Conservation (phyloP, 495 filamentous ascomycete genomes). For the Neurospora sp. region DNA sequence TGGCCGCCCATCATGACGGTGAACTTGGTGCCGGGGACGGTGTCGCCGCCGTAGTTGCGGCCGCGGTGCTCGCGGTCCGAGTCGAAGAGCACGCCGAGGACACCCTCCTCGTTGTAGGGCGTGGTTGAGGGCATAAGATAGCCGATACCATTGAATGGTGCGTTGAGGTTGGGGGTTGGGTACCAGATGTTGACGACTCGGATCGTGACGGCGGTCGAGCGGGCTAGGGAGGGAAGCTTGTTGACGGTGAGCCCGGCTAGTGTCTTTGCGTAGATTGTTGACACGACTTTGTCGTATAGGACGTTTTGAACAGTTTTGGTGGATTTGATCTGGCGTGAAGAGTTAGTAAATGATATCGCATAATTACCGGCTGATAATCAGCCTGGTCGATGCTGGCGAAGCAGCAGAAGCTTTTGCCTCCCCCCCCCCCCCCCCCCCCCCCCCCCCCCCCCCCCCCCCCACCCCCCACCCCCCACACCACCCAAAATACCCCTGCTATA, state of each 20-base stretch:
- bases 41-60: constrained; percentile 33
- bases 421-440: too few relatives aligned
- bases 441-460: too few relatives aligned
- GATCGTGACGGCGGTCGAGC: constrained; percentile 63
- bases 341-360: background rate
- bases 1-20: constrained; percentile 95
- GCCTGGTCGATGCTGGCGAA: background rate
- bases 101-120: constrained; percentile 55
- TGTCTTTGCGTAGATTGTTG: constrained; percentile 50
- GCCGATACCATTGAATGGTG: constrained; percentile 62
- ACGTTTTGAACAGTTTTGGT: constrained; percentile 2
- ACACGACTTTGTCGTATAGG: constrained; percentile 56
- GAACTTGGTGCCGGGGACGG: constrained; percentile 65
- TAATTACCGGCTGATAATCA: background rate
- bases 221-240: constrained; percentile 38
- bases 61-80: constrained; percentile 44
- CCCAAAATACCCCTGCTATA: too few relatives aligned
- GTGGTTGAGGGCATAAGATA: constrained; percentile 75
- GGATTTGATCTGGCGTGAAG: constrained; percentile 20
- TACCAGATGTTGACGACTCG: constrained; percentile 92
- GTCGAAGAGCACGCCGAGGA: constrained; percentile 88
- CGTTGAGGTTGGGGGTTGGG: constrained; percentile 49
- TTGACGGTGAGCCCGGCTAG: constrained; percentile 36
- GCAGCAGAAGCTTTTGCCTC: background rate
- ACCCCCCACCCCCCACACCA: too few relatives aligned